phyloP scores from a whole-genome alignment of 1,284 basidiomycete species.

The Albatrellus sp. region DNA sequence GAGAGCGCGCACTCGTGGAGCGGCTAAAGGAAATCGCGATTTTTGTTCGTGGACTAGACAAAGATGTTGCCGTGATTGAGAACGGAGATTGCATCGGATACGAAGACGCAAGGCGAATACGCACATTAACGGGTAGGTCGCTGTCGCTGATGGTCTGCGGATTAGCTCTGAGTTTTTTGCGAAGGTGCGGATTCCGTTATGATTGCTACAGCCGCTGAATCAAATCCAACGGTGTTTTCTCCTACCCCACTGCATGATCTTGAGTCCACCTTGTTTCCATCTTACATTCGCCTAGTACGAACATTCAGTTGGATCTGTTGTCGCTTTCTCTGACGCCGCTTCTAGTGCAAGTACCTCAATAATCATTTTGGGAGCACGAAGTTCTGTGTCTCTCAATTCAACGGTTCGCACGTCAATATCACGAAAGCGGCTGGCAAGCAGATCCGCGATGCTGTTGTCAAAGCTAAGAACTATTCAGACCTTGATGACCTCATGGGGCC shows the following conservation, averaged over 20 bases:
- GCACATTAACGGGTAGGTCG: conserved; percentile 56
- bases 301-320: conserved; percentile 2
- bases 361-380: conserved; percentile 86
- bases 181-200: conserved; percentile 85
- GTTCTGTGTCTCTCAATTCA: conserved; percentile 80
- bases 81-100: conserved; percentile 88
- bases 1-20: conserved; percentile 70
- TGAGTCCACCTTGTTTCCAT: conserved; percentile 60
- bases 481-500: conserved; percentile 38
- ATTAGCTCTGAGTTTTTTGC: background rate
- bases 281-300: conserved; percentile 65
- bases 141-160: conserved; percentile 1
- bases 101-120: conserved; percentile 68
- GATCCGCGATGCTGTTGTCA: conserved; percentile 40
- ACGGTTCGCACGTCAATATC: conserved; percentile 39
- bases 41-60: conserved; percentile 57
- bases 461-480: conserved; percentile 58
- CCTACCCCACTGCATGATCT: conserved; percentile 57
- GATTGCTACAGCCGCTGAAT: conserved; percentile 91
- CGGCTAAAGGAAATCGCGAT: conserved; percentile 79
- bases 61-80: conserved; percentile 75
- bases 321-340: background rate
- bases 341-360: conserved; percentile 51
- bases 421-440: conserved; percentile 48
- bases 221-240: conserved; percentile 85